These are phyloP conservation scores for Puccinia brachypodii DNA, from an alignment of 1,284 basidiomycete species.

Conservation along the genomic window DNA sequence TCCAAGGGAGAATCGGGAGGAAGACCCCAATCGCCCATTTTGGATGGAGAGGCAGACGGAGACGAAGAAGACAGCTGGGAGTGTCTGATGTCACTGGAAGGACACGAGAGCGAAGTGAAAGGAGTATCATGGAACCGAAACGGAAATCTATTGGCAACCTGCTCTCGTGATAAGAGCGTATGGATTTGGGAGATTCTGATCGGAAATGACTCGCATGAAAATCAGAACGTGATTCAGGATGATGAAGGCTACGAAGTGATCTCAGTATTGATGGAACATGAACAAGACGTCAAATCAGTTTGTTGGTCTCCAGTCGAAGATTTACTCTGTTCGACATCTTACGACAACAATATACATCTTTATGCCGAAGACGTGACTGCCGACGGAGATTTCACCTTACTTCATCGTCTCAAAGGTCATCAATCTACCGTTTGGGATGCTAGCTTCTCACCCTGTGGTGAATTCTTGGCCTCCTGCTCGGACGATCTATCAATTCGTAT, in stretches of 20 bases:
- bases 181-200: constrained; percentile 88
- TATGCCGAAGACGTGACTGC: constrained; percentile 83
- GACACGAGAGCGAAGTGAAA: constrained; percentile 98
- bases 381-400: constrained; percentile 90
- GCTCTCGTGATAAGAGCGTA: constrained; percentile 92
- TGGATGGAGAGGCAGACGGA: constrained; percentile 61
- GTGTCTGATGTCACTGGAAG: constrained; percentile 82
- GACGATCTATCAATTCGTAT: constrained; percentile 72
- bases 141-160: constrained; percentile 83
- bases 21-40: constrained; percentile 53
- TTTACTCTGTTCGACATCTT: constrained; percentile 93
- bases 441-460: constrained; percentile 73
- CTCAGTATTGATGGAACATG: constrained; percentile 94
- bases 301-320: constrained; percentile 94
- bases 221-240: constrained; percentile 63
- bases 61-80: constrained; percentile 62
- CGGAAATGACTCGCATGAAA: constrained; percentile 63
- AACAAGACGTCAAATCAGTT: constrained; percentile 92
- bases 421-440: constrained; percentile 82
- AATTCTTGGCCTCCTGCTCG: constrained; percentile 74
- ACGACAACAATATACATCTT: constrained; percentile 93
- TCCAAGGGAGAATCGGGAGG: constrained; percentile 59
- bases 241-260: constrained; percentile 88
- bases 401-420: constrained; percentile 63
- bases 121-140: constrained; percentile 77